A percentile compares a stretch with the other conserved stretches of the same genome.
Conservation (phyloP, 2,329 filamentous ascomycete species). For the Pseudogymnoascus sp. region DNA sequence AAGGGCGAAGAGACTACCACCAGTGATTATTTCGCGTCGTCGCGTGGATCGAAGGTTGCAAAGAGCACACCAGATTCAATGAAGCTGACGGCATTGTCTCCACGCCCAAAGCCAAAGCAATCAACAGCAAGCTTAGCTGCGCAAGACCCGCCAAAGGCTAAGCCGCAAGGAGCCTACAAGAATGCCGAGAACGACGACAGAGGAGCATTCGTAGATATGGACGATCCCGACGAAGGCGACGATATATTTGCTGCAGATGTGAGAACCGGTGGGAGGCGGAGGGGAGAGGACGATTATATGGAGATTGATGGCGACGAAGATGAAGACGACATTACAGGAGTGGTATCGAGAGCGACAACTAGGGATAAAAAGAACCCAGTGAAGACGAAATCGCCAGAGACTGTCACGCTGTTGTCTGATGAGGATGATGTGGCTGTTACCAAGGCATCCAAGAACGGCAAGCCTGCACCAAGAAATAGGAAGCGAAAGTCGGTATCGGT, state of each 20-base stretch:
- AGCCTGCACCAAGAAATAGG: slow-evolving; percentile 32
- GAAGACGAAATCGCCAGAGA: slow-evolving; percentile 50
- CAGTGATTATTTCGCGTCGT: slow-evolving; percentile 29
- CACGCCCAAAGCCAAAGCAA: neutral
- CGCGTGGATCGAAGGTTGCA: slow-evolving; percentile 16
- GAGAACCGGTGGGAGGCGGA: slow-evolving; percentile 56
- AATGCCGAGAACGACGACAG: slow-evolving; percentile 40
- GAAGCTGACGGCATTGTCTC: neutral
- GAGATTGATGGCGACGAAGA: slow-evolving; percentile 63
- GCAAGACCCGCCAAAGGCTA: slow-evolving; percentile 8
- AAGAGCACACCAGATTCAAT: neutral
- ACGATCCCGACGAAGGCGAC: slow-evolving; percentile 63
- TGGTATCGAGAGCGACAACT: slow-evolving; percentile 29
- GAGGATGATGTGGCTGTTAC: slow-evolving; percentile 37
- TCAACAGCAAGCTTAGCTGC: neutral
- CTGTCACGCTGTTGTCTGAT: slow-evolving; percentile 30
- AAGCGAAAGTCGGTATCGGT: slow-evolving; percentile 52
- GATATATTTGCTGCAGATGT: slow-evolving; percentile 75
- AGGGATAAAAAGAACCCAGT: slow-evolving; percentile 17
- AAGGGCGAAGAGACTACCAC: slow-evolving; percentile 28
- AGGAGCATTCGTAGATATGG: slow-evolving; percentile 50
- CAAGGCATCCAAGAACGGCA: slow-evolving; percentile 19
- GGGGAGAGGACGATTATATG: slow-evolving; percentile 61
- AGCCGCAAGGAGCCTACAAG: slow-evolving; percentile 17
- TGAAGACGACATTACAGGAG: slow-evolving; percentile 58